A percentile compares a stretch with the other conserved stretches of the same genome.
Conservation (phyloP, 305 asterid genomes). For the Caryopteris hybrid region DNA sequence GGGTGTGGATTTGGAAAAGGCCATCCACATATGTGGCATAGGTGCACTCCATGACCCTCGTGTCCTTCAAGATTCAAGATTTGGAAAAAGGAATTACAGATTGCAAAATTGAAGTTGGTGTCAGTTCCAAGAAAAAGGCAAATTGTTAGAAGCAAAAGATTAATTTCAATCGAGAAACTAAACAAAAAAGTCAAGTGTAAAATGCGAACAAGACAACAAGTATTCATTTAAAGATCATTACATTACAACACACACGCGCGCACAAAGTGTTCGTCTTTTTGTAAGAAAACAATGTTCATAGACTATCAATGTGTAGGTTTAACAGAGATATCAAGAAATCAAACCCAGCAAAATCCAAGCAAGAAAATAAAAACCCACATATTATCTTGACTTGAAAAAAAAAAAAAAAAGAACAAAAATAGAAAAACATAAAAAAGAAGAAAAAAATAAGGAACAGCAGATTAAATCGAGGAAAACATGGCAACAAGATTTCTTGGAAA, state of each 20-base stretch:
- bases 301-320: neutral
- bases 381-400: neutral
- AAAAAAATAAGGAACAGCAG: slow-evolving; percentile 1
- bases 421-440: neutral
- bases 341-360: slow-evolving; percentile 14
- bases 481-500: neutral
- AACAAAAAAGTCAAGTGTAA: neutral
- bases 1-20: slow-evolving; percentile 91
- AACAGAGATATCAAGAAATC: neutral
- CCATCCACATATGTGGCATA: slow-evolving; percentile 90
- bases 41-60: slow-evolving; percentile 46
- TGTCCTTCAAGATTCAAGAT: slow-evolving; percentile 49
- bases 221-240: neutral
- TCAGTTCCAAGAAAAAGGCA: neutral
- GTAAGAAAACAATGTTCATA: neutral
- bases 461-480: neutral
- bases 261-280: neutral
- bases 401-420: neutral
- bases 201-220: neutral
- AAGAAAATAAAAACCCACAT: slow-evolving; percentile 20
- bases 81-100: neutral
- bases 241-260: slow-evolving; percentile 1
- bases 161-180: slow-evolving; percentile 17
- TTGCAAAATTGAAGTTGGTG: neutral
- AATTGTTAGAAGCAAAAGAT: neutral